phyloP scores from a whole-genome alignment of 805 yeast genomes.

The Saccharomycopsis sp. region DNA sequence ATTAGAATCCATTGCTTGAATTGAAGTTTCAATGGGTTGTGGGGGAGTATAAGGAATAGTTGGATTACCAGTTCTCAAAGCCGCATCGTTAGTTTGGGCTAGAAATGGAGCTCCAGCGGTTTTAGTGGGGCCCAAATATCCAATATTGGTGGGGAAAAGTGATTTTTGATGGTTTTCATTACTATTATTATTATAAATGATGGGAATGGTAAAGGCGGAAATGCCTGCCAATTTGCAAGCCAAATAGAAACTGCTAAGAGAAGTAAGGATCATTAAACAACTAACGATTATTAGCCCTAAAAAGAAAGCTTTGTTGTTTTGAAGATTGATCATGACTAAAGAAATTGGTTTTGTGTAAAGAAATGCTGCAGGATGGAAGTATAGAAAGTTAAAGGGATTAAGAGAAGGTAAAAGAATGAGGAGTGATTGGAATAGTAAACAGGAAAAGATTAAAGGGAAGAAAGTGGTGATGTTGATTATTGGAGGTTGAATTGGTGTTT shows the following conservation, averaged over 20 bases:
- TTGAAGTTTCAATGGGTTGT: constrained; percentile 18
- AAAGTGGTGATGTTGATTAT: too few species aligned
- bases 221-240: constrained; percentile 3
- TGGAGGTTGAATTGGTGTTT: too few species aligned
- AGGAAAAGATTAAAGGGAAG: too few species aligned
- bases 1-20: constrained; percentile 17
- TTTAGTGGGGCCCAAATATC: constrained; percentile 14
- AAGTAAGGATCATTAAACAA: constrained; percentile 4
- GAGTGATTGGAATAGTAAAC: too few species aligned
- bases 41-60: constrained; percentile 12
- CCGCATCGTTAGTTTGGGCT: constrained; percentile 12
- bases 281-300: constrained; percentile 1
- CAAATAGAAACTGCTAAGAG: neutral
- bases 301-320: too few species aligned
- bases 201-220: constrained; percentile 9
- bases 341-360: too few species aligned
- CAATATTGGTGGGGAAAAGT: constrained; percentile 11
- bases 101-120: constrained; percentile 17
- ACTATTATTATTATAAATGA: neutral
- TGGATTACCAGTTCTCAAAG: constrained; percentile 9
- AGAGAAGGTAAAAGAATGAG: too few species aligned
- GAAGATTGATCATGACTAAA: too few species aligned
- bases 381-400: too few species aligned
- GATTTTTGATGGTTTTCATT: neutral
- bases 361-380: too few species aligned